A percentile compares a stretch with the other conserved stretches of the same genome.
These are phyloP conservation scores for Kwoniella bestiolae DNA, from an alignment of 768 basidiomycete species.

Conservation along the genomic window DNA sequence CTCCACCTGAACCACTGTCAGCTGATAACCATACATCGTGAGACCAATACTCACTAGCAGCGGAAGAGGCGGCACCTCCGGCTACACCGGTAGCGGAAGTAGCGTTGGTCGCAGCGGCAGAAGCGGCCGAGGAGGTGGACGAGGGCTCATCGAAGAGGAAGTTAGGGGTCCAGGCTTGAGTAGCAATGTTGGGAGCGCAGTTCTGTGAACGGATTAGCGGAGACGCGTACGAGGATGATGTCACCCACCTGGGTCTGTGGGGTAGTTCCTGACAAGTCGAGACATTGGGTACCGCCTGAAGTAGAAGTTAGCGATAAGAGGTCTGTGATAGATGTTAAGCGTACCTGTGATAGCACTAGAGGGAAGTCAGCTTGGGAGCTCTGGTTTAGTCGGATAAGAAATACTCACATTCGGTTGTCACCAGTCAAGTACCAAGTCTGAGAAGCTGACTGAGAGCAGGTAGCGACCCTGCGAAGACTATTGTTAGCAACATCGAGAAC, in stretches of 20 bases:
- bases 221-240: neutral
- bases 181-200: slow-evolving; percentile 30
- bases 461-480: slow-evolving; percentile 10
- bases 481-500: neutral
- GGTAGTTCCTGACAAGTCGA: slow-evolving; percentile 16
- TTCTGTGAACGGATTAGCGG: slow-evolving; percentile 1
- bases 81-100: slow-evolving; percentile 21
- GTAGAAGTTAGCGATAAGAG: neutral
- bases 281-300: slow-evolving; percentile 33
- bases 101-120: slow-evolving; percentile 3
- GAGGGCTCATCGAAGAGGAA: slow-evolving; percentile 34
- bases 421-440: slow-evolving; percentile 40
- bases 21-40: no score
- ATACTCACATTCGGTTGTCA: slow-evolving; percentile 33
- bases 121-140: slow-evolving; percentile 11
- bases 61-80: slow-evolving; percentile 24
- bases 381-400: no score
- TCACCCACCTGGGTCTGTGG: slow-evolving; percentile 24
- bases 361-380: neutral
- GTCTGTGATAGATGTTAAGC: neutral
- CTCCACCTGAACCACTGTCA: neutral
- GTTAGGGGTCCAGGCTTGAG: slow-evolving; percentile 30
- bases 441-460: slow-evolving; percentile 19
- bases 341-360: slow-evolving; percentile 17
- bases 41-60: slow-evolving; percentile 20